Conservation (phyloP, 208 protist species). For the Trypanosoma caninum region DNA sequence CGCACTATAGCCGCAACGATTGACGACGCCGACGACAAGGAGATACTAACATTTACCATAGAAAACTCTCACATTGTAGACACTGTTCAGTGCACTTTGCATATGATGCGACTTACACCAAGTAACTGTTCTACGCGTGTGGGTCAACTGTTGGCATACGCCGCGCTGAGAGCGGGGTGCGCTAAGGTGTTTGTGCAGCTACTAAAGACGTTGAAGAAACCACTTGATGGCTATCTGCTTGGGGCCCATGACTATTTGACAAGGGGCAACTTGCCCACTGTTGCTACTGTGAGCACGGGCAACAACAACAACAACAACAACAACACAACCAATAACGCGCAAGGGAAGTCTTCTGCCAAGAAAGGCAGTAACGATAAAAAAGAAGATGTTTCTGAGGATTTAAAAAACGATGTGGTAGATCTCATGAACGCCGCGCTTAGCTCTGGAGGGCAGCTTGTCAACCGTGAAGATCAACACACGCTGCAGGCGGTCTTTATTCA, state of each 20-base stretch:
- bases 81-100: slow-evolving; percentile 84
- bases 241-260: slow-evolving; percentile 79
- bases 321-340: slow-evolving; percentile 6
- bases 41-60: slow-evolving; percentile 70
- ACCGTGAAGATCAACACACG: slow-evolving; percentile 82
- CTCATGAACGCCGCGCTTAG: slow-evolving; percentile 87
- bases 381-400: slow-evolving; percentile 65
- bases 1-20: slow-evolving; percentile 73
- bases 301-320: slow-evolving; percentile 9
- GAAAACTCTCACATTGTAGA: slow-evolving; percentile 77
- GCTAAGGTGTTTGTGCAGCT: slow-evolving; percentile 83
- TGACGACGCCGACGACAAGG: slow-evolving; percentile 70
- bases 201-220: slow-evolving; percentile 91
- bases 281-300: slow-evolving; percentile 1
- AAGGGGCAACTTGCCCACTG: slow-evolving; percentile 39
- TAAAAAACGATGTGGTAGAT: slow-evolving; percentile 79
- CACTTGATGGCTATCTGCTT: slow-evolving; percentile 80
- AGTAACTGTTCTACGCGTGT: slow-evolving; percentile 58
- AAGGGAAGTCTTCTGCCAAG: slow-evolving; percentile 22
- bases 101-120: slow-evolving; percentile 83
- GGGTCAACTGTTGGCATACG: slow-evolving; percentile 81
- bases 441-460: slow-evolving; percentile 82
- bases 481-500: slow-evolving; percentile 79
- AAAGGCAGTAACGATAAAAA: slow-evolving; percentile 48
- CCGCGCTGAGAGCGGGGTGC: slow-evolving; percentile 63